Conservation (phyloP, 2,329 filamentous ascomycete genomes). For the Aspergillus udagawae region DNA sequence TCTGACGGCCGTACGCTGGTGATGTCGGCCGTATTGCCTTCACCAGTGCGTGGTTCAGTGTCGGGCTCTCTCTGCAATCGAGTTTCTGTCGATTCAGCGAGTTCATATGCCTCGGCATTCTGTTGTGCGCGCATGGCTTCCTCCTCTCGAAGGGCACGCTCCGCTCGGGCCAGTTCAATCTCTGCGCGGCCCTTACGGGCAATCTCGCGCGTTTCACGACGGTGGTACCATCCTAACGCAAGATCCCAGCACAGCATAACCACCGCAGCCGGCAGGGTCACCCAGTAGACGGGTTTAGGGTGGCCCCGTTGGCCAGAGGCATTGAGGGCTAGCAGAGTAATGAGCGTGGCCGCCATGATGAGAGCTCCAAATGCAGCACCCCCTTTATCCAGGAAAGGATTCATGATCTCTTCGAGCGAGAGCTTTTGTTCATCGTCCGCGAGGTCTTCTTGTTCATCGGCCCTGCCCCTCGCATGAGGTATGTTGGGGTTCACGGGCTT, state of each 20-base stretch:
- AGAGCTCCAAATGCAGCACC: constrained; percentile 62
- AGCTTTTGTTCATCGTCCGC: constrained; percentile 53
- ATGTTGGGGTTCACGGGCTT: constrained; percentile 70
- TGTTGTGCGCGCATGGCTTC: background rate
- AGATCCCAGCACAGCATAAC: constrained; percentile 68
- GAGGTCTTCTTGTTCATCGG: constrained; percentile 50
- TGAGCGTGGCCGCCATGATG: constrained; percentile 64
- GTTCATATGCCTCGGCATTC: background rate
- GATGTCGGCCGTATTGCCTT: background rate
- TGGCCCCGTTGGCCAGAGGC: constrained; percentile 51
- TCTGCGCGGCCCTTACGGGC: constrained; percentile 54
- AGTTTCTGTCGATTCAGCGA: background rate
- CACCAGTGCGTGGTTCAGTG: background rate
- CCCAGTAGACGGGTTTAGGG: constrained; percentile 60
- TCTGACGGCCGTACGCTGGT: background rate
- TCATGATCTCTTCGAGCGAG: constrained; percentile 69
- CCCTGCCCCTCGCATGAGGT: constrained; percentile 56
- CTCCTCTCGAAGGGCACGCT: constrained; percentile 23
- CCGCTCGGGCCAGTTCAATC: constrained; percentile 42
- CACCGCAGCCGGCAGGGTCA: constrained; percentile 65
- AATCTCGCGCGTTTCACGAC: constrained; percentile 60
- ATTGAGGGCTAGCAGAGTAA: constrained; percentile 64
- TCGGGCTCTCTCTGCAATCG: background rate
- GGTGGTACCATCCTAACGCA: constrained; percentile 58
- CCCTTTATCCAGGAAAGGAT: constrained; percentile 66